A percentile compares a stretch with the other conserved stretches of the same genome.
These are phyloP conservation scores for Kazachstania martiniae DNA, from an alignment of 805 yeast species.

Conservation along the genomic window DNA sequence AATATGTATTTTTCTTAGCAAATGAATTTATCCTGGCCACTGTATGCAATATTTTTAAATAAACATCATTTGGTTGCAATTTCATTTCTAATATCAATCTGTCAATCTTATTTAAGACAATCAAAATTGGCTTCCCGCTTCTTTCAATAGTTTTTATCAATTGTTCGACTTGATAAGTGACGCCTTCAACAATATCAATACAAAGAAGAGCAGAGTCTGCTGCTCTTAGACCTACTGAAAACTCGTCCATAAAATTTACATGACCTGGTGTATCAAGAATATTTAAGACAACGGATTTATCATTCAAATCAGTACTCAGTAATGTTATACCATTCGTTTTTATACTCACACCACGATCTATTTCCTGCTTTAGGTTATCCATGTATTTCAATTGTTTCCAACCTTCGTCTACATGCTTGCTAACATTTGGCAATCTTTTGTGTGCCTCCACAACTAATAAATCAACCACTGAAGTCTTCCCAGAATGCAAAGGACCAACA, in stretches of 20 bases:
- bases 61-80: constrained; percentile 65
- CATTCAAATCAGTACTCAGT: constrained; percentile 41
- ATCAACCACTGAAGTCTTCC: constrained; percentile 76
- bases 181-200: constrained; percentile 80
- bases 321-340: constrained; percentile 53
- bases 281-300: constrained; percentile 48
- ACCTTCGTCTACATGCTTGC: constrained; percentile 26
- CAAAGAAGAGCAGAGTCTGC: constrained; percentile 61
- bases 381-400: constrained; percentile 49
- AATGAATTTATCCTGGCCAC: constrained; percentile 55
- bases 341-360: constrained; percentile 58
- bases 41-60: constrained; percentile 48
- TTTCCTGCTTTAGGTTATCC: constrained; percentile 62
- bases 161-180: constrained; percentile 45
- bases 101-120: constrained; percentile 76
- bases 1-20: constrained; percentile 30
- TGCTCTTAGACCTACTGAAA: constrained; percentile 42
- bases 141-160: constrained; percentile 43
- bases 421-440: constrained; percentile 19
- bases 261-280: constrained; percentile 91
- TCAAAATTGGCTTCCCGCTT: constrained; percentile 39
- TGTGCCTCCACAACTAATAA: constrained; percentile 60
- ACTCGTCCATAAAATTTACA: constrained; percentile 69
- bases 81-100: constrained; percentile 70
- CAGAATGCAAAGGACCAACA: constrained; percentile 74